Evolutionary conservation across 805 yeast species (phyloP).

Genomic region (Metschnikowia rubicola): DNA sequence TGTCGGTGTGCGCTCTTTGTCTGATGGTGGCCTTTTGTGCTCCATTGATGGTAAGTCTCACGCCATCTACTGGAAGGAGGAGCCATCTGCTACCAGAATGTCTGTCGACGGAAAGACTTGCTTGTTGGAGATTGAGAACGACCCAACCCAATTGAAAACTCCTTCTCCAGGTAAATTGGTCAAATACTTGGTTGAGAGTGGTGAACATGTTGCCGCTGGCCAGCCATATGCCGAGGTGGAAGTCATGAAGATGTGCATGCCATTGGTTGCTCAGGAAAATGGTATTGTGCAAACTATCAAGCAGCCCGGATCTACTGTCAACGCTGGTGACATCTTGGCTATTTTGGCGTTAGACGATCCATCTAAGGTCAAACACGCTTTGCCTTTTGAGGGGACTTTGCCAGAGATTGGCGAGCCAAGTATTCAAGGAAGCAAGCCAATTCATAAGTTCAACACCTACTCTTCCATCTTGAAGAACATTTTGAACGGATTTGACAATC

Average conservation of each 20-base stretch:
- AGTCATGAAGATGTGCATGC: slow-evolving; percentile 99
- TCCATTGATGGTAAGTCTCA: slow-evolving; percentile 91
- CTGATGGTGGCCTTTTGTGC: slow-evolving; percentile 91
- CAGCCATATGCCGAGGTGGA: slow-evolving; percentile 98
- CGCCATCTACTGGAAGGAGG: slow-evolving; percentile 96
- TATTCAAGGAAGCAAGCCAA: slow-evolving; percentile 79
- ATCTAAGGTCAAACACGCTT: slow-evolving; percentile 93
- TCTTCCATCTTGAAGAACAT: slow-evolving; percentile 69
- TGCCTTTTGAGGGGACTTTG: slow-evolving; percentile 90
- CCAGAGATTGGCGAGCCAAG: slow-evolving; percentile 85
- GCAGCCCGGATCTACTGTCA: slow-evolving; percentile 97
- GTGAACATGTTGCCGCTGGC: slow-evolving; percentile 88
- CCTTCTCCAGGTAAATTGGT: slow-evolving; percentile 99
- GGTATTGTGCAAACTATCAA: slow-evolving; percentile 90
- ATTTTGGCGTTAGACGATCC: slow-evolving; percentile 95
- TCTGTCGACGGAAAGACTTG: slow-evolving; percentile 96
- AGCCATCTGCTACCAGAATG: slow-evolving; percentile 89
- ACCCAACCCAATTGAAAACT: slow-evolving; percentile 96
- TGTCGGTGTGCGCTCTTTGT: slow-evolving; percentile 81
- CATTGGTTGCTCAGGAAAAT: slow-evolving; percentile 86
- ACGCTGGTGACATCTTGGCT: slow-evolving; percentile 96
- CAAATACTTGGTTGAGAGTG: slow-evolving; percentile 88
- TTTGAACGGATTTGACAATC: slow-evolving; percentile 90
- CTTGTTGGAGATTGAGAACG: slow-evolving; percentile 89
- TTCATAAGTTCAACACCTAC: slow-evolving; percentile 62